Evolutionary conservation across 2,329 filamentous ascomycete genomes (phyloP).

Genomic region (Madurella mycetomatis): DNA sequence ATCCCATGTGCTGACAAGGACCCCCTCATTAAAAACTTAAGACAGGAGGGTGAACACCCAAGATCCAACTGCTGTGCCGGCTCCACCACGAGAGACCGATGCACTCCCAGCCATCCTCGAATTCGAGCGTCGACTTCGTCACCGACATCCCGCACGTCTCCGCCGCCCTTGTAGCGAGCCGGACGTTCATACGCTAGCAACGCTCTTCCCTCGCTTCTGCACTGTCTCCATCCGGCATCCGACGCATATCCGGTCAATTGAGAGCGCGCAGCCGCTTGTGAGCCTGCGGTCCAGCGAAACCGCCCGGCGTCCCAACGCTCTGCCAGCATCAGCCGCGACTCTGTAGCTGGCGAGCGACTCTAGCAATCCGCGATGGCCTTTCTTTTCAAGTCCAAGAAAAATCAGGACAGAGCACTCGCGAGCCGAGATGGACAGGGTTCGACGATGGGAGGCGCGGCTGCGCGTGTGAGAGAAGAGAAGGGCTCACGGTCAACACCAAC

Average conservation of each 20-base stretch:
- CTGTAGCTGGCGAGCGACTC: slow-evolving; percentile 36
- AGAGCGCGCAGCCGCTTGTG: slow-evolving; percentile 9
- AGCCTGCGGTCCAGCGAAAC: slow-evolving; percentile 4
- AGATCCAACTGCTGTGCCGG: slow-evolving; percentile 24
- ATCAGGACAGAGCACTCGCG: slow-evolving; percentile 57
- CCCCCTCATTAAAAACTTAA: slow-evolving; percentile 30
- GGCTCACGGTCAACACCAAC: slow-evolving; percentile 63
- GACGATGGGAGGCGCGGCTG: slow-evolving; percentile 46
- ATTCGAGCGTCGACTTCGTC: slow-evolving; percentile 34
- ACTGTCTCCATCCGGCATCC: slow-evolving; percentile 14
- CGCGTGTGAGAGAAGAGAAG: slow-evolving; percentile 54
- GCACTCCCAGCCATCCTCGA: slow-evolving; percentile 43
- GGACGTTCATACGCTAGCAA: slow-evolving; percentile 7
- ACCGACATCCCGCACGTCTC: slow-evolving; percentile 16
- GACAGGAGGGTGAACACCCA: slow-evolving; percentile 34
- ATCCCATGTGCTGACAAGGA: slow-evolving; percentile 20
- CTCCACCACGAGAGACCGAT: slow-evolving; percentile 34
- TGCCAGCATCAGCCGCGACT: slow-evolving; percentile 4
- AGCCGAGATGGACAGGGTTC: slow-evolving; percentile 52
- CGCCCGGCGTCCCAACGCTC: slow-evolving; percentile 13
- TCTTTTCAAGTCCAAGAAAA: slow-evolving; percentile 78
- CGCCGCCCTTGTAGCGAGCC: slow-evolving; percentile 7
- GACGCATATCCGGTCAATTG: slow-evolving; percentile 17
- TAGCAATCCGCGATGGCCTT: slow-evolving; percentile 62
- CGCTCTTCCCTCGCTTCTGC: slow-evolving; percentile 13